Evolutionary conservation across 495 filamentous ascomycete species (phyloP), one percentile per base, ranked within the genome.

Genomic region (Oleoguttula mirabilis): DNA sequence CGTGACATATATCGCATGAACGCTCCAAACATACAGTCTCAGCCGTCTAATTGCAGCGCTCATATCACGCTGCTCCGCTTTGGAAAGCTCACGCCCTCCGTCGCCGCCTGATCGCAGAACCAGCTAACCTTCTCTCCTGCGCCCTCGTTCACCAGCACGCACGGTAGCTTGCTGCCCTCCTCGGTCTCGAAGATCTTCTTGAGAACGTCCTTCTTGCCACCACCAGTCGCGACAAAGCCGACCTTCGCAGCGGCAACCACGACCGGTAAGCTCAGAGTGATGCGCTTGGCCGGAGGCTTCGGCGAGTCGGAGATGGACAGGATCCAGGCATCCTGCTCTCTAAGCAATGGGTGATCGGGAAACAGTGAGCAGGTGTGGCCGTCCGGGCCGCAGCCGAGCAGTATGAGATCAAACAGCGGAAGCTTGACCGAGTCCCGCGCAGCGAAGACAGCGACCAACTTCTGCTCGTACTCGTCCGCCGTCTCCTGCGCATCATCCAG

Each of bases 301-400:
- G 90, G 90, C 17, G 84, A 92, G 64, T 95, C 82, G 57, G 77
- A 77, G 53, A 93, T 86, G 3, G 88, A 73, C 4, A 82, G 79
- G 10, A 95, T 86, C 90, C 90, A 98, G 24, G 87, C 88, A 53
- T 81, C 78, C 44, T 76, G 76, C 68, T 96, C 90, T 31, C 88
- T 75, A 47, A 98, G 69, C 30, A 96, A 69, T 32, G 77, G 76
- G 51, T 94, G 88, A 20, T 80, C 79, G 4, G 90, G 92, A 68
- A 98, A 98, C 21, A 96, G 69, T 51, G 79, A 86, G 80, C 92
- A 96, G 19, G 90, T 95, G 63, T 98, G 90, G 27, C 90, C 90
- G 58, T 98, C 90, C 12, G 88, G 90, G 3, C 90, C 90, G 52
- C 82, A 88, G 43, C 90, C 90, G 32, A 98, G 76, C 14, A 98